These are phyloP conservation scores for Loxodes magnus DNA, from an alignment of 73 alveolate species.

Conservation along the genomic window DNA sequence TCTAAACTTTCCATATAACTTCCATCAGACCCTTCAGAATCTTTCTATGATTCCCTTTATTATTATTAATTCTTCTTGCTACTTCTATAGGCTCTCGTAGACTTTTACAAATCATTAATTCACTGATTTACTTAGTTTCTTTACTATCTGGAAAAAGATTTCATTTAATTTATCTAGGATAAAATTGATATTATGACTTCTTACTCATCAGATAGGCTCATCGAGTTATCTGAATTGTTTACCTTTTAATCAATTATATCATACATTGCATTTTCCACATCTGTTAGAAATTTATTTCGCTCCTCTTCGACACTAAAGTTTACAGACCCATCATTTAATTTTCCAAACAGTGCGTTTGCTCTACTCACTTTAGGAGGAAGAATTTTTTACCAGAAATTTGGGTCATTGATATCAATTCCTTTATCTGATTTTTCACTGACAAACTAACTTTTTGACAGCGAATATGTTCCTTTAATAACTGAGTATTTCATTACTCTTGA, in stretches of 20 bases:
- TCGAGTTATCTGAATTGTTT: no score
- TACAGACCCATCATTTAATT: slow-evolving; percentile 19
- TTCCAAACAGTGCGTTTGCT: slow-evolving; percentile 29
- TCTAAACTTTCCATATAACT: not conserved
- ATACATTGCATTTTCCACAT: slow-evolving; percentile 37
- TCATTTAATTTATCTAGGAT: not conserved
- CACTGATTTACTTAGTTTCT: no score
- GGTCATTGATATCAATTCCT: slow-evolving; percentile 58
- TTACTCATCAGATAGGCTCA: slow-evolving; percentile 48
- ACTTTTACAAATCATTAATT: no score
- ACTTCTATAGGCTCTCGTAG: no score
- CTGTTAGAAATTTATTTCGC: slow-evolving; percentile 36
- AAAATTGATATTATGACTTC: slow-evolving; percentile 23
- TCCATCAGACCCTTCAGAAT: not conserved
- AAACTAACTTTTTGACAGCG: slow-evolving; percentile 56
- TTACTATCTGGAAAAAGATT: slow-evolving; percentile 9
- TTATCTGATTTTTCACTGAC: slow-evolving; percentile 60
- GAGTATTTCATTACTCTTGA: slow-evolving; percentile 37
- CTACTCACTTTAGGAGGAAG: slow-evolving; percentile 34
- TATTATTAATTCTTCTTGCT: slow-evolving; percentile 6
- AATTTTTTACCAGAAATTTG: slow-evolving; percentile 75
- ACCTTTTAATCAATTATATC: slow-evolving; percentile 33
- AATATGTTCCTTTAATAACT: slow-evolving; percentile 48
- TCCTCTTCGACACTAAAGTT: slow-evolving; percentile 16
- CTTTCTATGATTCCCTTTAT: not conserved